phyloP scores from a whole-genome alignment of 1,139 yeast genomes.

The Pichia terricola region DNA sequence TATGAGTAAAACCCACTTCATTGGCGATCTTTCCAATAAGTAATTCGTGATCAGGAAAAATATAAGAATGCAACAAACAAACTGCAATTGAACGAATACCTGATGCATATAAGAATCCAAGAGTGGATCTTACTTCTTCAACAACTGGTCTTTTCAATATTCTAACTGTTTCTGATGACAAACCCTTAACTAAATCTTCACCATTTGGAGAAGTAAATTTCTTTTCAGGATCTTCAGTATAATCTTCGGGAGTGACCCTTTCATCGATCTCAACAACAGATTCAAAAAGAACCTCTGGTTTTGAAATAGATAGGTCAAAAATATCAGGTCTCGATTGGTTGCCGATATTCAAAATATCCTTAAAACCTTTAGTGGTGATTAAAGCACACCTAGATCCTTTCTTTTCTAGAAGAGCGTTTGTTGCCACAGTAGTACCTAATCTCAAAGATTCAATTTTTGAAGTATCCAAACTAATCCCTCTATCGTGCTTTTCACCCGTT shows the following conservation, averaged over 20 bases:
- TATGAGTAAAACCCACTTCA: constrained; percentile 41
- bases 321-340: constrained; percentile 65
- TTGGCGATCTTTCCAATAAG: constrained; percentile 47
- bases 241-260: constrained; percentile 54
- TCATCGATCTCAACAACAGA: constrained; percentile 60
- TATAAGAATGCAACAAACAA: constrained; percentile 60
- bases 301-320: constrained; percentile 51
- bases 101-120: constrained; percentile 34
- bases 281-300: constrained; percentile 50
- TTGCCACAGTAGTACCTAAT: constrained; percentile 78
- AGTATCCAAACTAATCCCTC: constrained; percentile 32
- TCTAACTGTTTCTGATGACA: constrained; percentile 54
- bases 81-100: constrained; percentile 63
- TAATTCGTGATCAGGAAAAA: constrained; percentile 56
- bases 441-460: constrained; percentile 46
- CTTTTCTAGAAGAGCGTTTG: constrained; percentile 58
- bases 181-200: constrained; percentile 35
- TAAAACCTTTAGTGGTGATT: constrained; percentile 56
- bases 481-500: constrained; percentile 42
- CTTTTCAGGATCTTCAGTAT: constrained; percentile 15
- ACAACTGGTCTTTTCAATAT: constrained; percentile 40
- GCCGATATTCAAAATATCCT: constrained; percentile 56
- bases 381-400: constrained; percentile 59
- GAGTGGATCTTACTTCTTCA: constrained; percentile 29
- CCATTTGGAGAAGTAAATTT: constrained; percentile 23